phyloP scores from a whole-genome alignment of 192 early-diverging fungal species.

The Backusella morwellensis region DNA sequence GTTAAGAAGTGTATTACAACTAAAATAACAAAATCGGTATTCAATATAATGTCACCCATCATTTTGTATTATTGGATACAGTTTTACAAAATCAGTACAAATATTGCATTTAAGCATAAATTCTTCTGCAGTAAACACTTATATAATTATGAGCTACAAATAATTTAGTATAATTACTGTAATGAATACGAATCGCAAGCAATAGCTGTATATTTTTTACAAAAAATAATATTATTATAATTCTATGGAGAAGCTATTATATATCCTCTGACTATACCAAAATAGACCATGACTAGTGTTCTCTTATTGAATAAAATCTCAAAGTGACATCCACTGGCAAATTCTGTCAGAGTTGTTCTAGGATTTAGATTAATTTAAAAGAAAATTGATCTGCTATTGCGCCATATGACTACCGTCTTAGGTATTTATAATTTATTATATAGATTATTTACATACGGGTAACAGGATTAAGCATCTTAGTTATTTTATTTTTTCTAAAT shows the following conservation, averaged over 20 bases:
- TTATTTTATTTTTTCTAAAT: background rate
- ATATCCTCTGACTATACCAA: background rate
- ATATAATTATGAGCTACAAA: background rate
- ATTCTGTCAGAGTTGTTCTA: background rate
- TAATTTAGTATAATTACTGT: background rate
- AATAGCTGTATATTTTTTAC: background rate
- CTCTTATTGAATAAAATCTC: background rate
- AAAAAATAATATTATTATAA: no score
- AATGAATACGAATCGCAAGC: background rate
- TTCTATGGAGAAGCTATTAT: background rate
- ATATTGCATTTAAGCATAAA: background rate
- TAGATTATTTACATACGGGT: background rate
- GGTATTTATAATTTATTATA: background rate
- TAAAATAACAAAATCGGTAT: background rate
- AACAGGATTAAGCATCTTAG: background rate
- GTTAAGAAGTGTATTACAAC: background rate
- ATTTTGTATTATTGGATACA: background rate
- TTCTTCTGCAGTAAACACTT: background rate
- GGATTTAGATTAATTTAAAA: background rate
- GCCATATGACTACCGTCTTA: background rate
- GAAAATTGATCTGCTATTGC: background rate
- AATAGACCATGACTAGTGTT: background rate
- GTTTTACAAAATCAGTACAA: no score
- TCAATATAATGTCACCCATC: background rate
- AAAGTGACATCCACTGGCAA: background rate